Evolutionary conservation across 805 yeast genomes (phyloP).

Genomic region (Candida maris): DNA sequence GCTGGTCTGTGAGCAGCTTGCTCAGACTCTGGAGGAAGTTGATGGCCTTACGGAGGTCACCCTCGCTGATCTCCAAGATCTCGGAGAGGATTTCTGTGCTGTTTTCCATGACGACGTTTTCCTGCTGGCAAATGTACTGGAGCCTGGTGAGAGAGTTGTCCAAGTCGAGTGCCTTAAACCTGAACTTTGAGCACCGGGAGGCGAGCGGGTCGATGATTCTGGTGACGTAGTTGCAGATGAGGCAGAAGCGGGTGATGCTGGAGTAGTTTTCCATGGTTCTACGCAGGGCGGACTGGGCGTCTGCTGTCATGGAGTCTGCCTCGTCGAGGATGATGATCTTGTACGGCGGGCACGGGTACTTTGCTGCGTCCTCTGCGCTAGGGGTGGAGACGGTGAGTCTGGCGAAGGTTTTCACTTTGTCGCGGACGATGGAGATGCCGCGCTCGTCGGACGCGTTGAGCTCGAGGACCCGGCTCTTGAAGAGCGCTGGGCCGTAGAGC

Average conservation of each 20-base stretch:
- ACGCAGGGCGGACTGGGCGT: slow-evolving; percentile 93
- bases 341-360: slow-evolving; percentile 95
- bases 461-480: slow-evolving; percentile 71
- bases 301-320: slow-evolving; percentile 97
- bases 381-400: slow-evolving; percentile 82
- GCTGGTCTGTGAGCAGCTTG: slow-evolving; percentile 43
- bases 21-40: slow-evolving; percentile 85
- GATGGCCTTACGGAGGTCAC: slow-evolving; percentile 92
- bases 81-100: slow-evolving; percentile 56
- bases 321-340: slow-evolving; percentile 90
- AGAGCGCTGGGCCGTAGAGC: slow-evolving; percentile 68
- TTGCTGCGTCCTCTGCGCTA: slow-evolving; percentile 55
- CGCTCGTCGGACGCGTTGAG: slow-evolving; percentile 89
- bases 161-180: slow-evolving; percentile 77
- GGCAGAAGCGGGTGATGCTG: slow-evolving; percentile 84
- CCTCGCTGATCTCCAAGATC: slow-evolving; percentile 70
- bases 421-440: slow-evolving; percentile 84
- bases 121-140: slow-evolving; percentile 51
- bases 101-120: slow-evolving; percentile 39
- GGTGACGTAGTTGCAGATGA: slow-evolving; percentile 94
- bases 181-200: slow-evolving; percentile 91
- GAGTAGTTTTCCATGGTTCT: slow-evolving; percentile 93
- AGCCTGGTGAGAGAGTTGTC: slow-evolving; percentile 68
- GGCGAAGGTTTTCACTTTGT: slow-evolving; percentile 83
- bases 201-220: slow-evolving; percentile 96